A percentile compares a stretch with the other conserved stretches of the same genome.
phyloP scores from a whole-genome alignment of 1,284 basidiomycete genomes.

The Ustilago hordei region DNA sequence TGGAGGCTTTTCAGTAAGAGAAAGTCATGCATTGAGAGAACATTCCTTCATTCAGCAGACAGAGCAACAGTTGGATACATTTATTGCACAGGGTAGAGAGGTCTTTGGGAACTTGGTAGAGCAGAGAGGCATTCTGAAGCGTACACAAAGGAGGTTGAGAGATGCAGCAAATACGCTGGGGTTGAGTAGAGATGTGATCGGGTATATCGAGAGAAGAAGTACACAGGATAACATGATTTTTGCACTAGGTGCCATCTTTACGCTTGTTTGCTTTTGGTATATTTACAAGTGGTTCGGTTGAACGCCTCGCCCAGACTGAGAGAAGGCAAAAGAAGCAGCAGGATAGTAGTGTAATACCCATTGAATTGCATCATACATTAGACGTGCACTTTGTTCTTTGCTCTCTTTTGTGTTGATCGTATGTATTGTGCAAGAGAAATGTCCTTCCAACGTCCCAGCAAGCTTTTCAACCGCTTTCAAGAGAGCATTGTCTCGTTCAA shows the following conservation, averaged over 20 bases:
- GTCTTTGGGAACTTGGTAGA: slow-evolving; percentile 68
- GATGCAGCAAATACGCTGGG: slow-evolving; percentile 68
- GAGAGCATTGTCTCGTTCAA: no score
- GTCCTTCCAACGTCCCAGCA: no score
- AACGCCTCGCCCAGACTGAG: no score
- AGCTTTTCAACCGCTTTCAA: no score
- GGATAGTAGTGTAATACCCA: not conserved
- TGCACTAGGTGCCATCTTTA: slow-evolving; percentile 62
- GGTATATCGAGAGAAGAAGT: slow-evolving; percentile 66
- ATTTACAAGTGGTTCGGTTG: slow-evolving; percentile 66
- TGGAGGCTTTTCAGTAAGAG: slow-evolving; percentile 49
- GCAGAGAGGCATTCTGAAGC: slow-evolving; percentile 66
- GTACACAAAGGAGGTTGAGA: slow-evolving; percentile 59
- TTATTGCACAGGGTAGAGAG: slow-evolving; percentile 67
- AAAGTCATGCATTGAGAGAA: slow-evolving; percentile 65
- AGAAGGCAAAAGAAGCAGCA: not conserved
- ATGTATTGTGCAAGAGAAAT: not conserved
- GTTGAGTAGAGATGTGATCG: slow-evolving; percentile 66
- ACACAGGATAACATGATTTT: slow-evolving; percentile 69
- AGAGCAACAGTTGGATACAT: slow-evolving; percentile 65
- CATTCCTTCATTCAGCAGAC: slow-evolving; percentile 68
- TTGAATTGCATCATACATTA: not conserved
- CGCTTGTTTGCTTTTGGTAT: slow-evolving; percentile 67
- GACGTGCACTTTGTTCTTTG: no score
- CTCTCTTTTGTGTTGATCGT: not conserved